Percentiles rank a stretch among this genome's conserved stretches.
Conservation (phyloP, 176 grass and related monocot species). For the Aegilops sharonensis region DNA sequence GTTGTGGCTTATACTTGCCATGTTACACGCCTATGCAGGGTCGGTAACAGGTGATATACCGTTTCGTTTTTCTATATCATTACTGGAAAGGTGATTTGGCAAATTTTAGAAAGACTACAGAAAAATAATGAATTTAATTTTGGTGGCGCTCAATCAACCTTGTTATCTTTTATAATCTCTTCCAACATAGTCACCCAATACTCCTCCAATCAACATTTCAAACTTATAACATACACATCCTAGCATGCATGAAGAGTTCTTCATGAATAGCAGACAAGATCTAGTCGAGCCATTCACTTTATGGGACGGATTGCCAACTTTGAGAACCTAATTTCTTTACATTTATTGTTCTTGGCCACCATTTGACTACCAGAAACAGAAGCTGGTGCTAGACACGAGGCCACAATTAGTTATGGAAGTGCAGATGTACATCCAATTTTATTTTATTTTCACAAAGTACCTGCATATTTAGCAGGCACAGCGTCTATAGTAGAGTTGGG, state of each 20-base stretch:
- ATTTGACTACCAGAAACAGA: neutral
- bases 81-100: neutral
- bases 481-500: neutral
- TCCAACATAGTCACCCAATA: neutral
- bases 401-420: neutral
- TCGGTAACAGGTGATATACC: neutral
- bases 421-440: neutral
- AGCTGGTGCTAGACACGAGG: neutral
- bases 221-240: slow-evolving; percentile 9
- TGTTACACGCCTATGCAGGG: neutral
- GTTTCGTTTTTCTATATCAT: neutral
- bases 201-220: slow-evolving; percentile 2
- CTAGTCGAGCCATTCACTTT: neutral
- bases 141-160: neutral
- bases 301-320: neutral
- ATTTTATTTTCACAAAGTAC: neutral
- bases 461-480: neutral
- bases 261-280: neutral
- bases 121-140: neutral
- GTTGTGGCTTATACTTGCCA: neutral
- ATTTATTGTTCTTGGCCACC: slow-evolving; percentile 19
- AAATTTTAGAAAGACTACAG: neutral
- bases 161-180: neutral
- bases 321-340: slow-evolving; percentile 8
- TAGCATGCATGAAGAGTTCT: slow-evolving; percentile 1